A percentile compares a stretch with the other conserved stretches of the same genome.
These are phyloP conservation scores for Elsinoe arachidis DNA, from an alignment of 2,329 filamentous ascomycete genomes.

Conservation along the genomic window DNA sequence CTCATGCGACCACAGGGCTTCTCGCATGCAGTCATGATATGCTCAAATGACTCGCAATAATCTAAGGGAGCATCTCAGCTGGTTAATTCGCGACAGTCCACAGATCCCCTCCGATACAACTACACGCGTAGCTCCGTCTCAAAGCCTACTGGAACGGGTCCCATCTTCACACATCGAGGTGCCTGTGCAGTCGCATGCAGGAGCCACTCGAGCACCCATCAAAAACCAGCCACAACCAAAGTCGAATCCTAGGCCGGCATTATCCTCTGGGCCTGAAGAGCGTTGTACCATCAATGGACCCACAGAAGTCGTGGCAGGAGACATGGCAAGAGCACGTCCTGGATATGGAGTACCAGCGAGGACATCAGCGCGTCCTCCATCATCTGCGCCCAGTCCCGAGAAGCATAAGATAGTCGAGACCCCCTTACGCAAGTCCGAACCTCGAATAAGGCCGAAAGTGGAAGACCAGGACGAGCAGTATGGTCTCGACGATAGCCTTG, in stretches of 20 bases:
- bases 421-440: background rate
- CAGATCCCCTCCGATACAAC: constrained; percentile 31
- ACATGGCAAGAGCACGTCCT: constrained; percentile 33
- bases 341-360: background rate
- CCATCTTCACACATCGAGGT: background rate
- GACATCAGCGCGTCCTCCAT: background rate
- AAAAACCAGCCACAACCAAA: background rate
- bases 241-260: background rate
- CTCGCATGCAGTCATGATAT: constrained; percentile 18
- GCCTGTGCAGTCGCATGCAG: background rate
- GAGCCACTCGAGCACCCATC: background rate
- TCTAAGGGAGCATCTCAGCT: constrained; percentile 39
- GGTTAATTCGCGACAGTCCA: constrained; percentile 39
- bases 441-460: background rate
- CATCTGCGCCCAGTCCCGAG: background rate
- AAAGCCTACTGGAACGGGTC: background rate
- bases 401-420: background rate
- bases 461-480: background rate
- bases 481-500: constrained; percentile 18
- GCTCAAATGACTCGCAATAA: constrained; percentile 41
- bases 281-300: background rate
- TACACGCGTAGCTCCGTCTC: constrained; percentile 3
- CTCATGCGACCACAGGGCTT: background rate
- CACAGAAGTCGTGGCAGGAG: constrained; percentile 9
- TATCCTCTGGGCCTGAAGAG: background rate